Conservation (phyloP, 192 early-diverging fungal species). For the Umbelopsis vinacea region DNA sequence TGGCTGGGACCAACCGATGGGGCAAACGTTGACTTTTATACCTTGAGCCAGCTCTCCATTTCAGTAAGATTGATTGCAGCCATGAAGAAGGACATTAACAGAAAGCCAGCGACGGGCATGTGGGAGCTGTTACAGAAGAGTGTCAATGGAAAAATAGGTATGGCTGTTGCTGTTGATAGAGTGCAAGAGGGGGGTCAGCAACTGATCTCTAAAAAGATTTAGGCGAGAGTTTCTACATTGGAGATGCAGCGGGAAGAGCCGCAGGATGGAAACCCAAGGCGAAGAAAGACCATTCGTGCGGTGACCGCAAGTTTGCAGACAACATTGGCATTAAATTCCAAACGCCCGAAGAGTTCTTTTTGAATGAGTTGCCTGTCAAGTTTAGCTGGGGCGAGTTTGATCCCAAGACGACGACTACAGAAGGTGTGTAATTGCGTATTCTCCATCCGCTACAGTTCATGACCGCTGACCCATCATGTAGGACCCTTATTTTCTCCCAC, state of each 20-base stretch:
- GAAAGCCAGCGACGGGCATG: slow-evolving; percentile 79
- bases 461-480: slow-evolving; percentile 1
- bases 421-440: slow-evolving; percentile 27
- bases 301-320: slow-evolving; percentile 83
- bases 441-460: no score
- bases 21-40: not conserved
- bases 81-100: slow-evolving; percentile 64
- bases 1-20: no score
- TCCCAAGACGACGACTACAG: slow-evolving; percentile 43
- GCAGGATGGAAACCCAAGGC: slow-evolving; percentile 62
- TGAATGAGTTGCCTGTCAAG: slow-evolving; percentile 45
- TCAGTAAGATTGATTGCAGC: slow-evolving; percentile 79
- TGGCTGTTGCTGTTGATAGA: no score
- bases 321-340: slow-evolving; percentile 76
- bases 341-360: slow-evolving; percentile 84
- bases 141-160: slow-evolving; percentile 49
- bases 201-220: slow-evolving; percentile 41
- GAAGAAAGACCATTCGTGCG: slow-evolving; percentile 80
- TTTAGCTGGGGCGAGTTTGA: slow-evolving; percentile 56
- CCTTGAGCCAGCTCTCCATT: slow-evolving; percentile 38
- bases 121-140: slow-evolving; percentile 62
- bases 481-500: slow-evolving; percentile 43
- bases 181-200: no score
- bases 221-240: slow-evolving; percentile 77
- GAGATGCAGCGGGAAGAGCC: slow-evolving; percentile 90